Conservation (phyloP, 805 yeast genomes). For the Candida schatavii region DNA sequence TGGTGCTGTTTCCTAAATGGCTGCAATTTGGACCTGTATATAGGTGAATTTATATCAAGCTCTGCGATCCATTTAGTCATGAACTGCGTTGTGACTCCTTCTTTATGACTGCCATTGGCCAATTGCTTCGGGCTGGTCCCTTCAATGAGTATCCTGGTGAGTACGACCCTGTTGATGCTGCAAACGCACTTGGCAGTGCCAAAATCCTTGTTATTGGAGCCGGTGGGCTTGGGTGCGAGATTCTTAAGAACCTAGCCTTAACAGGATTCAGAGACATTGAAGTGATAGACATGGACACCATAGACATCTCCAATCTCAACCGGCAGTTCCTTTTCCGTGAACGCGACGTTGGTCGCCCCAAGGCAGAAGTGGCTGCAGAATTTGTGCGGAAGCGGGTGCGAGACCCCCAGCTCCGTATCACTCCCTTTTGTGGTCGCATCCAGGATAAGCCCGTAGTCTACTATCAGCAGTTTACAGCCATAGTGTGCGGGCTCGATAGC, state of each 20-base stretch:
- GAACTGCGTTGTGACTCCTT: too few relatives aligned
- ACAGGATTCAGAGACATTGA: conserved; percentile 66
- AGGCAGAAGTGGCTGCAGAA: conserved; percentile 63
- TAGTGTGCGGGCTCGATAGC: conserved; percentile 86
- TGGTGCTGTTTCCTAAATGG: too few relatives aligned
- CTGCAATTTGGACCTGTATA: too few relatives aligned
- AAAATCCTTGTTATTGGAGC: conserved; percentile 61
- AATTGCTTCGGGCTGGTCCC: conserved; percentile 32
- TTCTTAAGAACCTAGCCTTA: conserved; percentile 65
- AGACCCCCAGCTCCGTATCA: conserved; percentile 37
- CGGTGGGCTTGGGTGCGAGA: conserved; percentile 84
- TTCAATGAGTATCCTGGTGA: conserved; percentile 38
- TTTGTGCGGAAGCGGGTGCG: conserved; percentile 49
- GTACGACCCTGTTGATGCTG: conserved; percentile 22
- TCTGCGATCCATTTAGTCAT: too few relatives aligned
- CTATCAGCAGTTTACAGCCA: conserved; percentile 64
- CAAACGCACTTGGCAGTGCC: conserved; percentile 17
- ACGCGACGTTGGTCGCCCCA: conserved; percentile 60
- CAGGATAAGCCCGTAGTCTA: conserved; percentile 57
- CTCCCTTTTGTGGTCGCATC: conserved; percentile 63
- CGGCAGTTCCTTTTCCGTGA: conserved; percentile 70
- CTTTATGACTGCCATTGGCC: conserved; percentile 13
- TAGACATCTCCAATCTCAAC: conserved; percentile 72
- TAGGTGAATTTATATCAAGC: too few relatives aligned
- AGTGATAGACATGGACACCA: conserved; percentile 80